A percentile compares a stretch with the other conserved stretches of the same genome.
These are phyloP conservation scores for Hericium coralloides DNA, from an alignment of 768 basidiomycete genomes.

Conservation along the genomic window DNA sequence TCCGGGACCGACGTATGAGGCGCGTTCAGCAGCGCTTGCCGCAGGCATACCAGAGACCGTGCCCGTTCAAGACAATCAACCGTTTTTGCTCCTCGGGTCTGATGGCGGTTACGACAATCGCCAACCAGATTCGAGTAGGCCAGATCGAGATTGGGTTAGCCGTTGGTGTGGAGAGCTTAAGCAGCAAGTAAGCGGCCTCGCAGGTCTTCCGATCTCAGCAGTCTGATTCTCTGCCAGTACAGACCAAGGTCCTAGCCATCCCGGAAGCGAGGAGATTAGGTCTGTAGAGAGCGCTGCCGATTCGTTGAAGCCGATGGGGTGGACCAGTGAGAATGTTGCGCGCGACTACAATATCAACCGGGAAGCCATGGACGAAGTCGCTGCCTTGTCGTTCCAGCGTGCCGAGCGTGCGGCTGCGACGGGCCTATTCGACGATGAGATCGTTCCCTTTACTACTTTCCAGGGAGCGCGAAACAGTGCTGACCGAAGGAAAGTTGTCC, in stretches of 20 bases:
- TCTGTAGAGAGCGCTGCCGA: conserved; percentile 47
- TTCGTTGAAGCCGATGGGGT: conserved; percentile 71
- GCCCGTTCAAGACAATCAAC: conserved; percentile 68
- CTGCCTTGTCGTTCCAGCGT: conserved; percentile 67
- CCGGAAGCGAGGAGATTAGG: conserved; percentile 53
- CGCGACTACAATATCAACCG: conserved; percentile 61
- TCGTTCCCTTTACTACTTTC: conserved; percentile 65
- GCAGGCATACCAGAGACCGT: conserved; percentile 77
- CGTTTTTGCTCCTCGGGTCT: conserved; percentile 80
- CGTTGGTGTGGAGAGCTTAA: conserved; percentile 84
- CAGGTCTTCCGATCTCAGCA: conserved; percentile 19
- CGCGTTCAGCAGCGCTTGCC: conserved; percentile 64
- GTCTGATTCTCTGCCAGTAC: conserved; percentile 10
- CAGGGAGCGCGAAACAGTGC: conserved; percentile 18
- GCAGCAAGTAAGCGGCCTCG: conserved; percentile 39
- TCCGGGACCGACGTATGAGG: conserved; percentile 56
- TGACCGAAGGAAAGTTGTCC: conserved; percentile 31
- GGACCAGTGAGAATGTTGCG: conserved; percentile 86
- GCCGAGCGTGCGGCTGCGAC: conserved; percentile 66
- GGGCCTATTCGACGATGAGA: conserved; percentile 60
- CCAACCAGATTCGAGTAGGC: conserved; percentile 66
- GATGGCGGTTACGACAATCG: conserved; percentile 73
- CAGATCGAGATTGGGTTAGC: conserved; percentile 77
- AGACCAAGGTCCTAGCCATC: conserved; percentile 59
- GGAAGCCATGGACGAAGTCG: conserved; percentile 67